phyloP scores from a whole-genome alignment of 257 asterid genomes.

The Solanum rostratum region DNA sequence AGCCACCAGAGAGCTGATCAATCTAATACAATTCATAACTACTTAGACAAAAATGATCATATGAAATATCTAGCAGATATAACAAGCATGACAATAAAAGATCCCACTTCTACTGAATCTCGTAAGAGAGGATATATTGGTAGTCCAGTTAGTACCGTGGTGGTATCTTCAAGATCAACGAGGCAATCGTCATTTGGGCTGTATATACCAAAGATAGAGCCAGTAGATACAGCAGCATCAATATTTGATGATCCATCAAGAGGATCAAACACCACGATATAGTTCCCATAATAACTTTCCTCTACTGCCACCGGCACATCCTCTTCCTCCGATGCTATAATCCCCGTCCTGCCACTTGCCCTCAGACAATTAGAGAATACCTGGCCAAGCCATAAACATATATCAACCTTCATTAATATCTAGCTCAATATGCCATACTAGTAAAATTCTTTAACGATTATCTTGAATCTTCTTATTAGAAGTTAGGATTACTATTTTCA shows the following conservation, averaged over 20 bases:
- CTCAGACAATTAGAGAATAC: slow-evolving; percentile 74
- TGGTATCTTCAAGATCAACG: slow-evolving; percentile 51
- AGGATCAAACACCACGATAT: slow-evolving; percentile 89
- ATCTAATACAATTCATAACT: background rate
- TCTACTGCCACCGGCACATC: slow-evolving; percentile 96
- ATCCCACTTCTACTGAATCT: background rate
- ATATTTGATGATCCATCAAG: slow-evolving; percentile 93
- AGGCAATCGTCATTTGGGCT: slow-evolving; percentile 81
- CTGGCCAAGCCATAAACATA: slow-evolving; percentile 19
- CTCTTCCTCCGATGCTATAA: slow-evolving; percentile 97
- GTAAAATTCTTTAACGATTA: background rate
- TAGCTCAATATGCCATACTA: background rate
- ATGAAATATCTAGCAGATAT: background rate
- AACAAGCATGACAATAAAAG: background rate
- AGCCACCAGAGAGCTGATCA: background rate
- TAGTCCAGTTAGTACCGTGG: slow-evolving; percentile 15
- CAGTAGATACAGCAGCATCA: slow-evolving; percentile 88
- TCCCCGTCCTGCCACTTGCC: slow-evolving; percentile 91
- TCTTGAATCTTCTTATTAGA: background rate
- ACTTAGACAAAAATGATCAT: background rate
- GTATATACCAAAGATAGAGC: slow-evolving; percentile 87
- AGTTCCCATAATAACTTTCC: slow-evolving; percentile 90
- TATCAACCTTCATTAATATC: background rate
- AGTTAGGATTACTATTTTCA: background rate
- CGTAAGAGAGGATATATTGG: background rate